phyloP scores from a whole-genome alignment of 495 filamentous ascomycete species.

The Ramalina peruviana region DNA sequence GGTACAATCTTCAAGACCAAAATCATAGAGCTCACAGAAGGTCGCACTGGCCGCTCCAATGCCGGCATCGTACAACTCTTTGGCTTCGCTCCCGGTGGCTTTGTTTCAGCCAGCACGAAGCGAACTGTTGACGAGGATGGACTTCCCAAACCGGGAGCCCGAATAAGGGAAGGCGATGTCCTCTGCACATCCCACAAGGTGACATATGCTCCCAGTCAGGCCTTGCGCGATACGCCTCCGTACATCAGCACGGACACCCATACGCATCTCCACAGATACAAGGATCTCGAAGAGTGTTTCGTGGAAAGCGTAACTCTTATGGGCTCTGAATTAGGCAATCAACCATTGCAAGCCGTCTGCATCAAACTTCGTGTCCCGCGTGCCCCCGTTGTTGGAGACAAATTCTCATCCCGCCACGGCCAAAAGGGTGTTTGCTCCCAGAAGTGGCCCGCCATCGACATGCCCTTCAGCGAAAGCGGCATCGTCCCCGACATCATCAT shows the following conservation, averaged over 20 bases:
- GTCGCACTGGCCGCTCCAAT: slow-evolving; percentile 39
- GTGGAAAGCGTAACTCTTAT: slow-evolving; percentile 88
- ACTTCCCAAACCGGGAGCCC: slow-evolving; percentile 60
- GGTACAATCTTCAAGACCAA: slow-evolving; percentile 98
- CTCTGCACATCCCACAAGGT: slow-evolving; percentile 87
- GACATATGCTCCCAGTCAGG: slow-evolving; percentile 49
- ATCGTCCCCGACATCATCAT: slow-evolving; percentile 97
- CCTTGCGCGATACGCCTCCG: slow-evolving; percentile 12
- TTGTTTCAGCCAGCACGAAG: slow-evolving; percentile 48
- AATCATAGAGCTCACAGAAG: slow-evolving; percentile 65
- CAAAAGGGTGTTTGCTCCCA: slow-evolving; percentile 73
- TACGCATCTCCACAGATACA: slow-evolving; percentile 81
- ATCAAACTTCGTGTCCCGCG: slow-evolving; percentile 88
- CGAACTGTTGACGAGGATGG: slow-evolving; percentile 72
- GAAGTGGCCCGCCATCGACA: slow-evolving; percentile 85
- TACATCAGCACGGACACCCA: slow-evolving; percentile 62
- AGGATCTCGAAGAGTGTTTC: slow-evolving; percentile 72
- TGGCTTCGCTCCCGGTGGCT: slow-evolving; percentile 64
- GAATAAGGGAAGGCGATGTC: slow-evolving; percentile 64
- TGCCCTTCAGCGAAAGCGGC: slow-evolving; percentile 95
- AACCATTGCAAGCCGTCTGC: slow-evolving; percentile 71
- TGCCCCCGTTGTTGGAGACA: slow-evolving; percentile 74
- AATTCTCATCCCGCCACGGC: slow-evolving; percentile 45
- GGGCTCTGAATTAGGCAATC: slow-evolving; percentile 63
- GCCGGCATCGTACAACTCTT: slow-evolving; percentile 58